A percentile compares a stretch with the other conserved stretches of the same genome.
Conservation (phyloP, 2,329 filamentous ascomycete species). For the Aotearoamyces nothofagi region DNA sequence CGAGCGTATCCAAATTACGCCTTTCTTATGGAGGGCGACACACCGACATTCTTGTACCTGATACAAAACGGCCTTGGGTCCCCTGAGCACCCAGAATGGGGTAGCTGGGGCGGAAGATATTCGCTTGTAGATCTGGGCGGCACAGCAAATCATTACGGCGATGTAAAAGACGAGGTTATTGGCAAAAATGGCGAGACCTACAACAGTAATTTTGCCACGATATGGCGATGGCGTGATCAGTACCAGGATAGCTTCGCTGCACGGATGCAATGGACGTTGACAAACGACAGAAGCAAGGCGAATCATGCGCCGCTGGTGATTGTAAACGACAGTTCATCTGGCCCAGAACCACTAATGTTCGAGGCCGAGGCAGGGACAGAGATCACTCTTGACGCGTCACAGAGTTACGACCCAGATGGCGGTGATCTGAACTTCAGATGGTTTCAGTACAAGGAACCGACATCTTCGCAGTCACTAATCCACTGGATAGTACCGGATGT, state of each 20-base stretch:
- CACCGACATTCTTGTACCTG: slow-evolving; percentile 21
- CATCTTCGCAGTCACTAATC: slow-evolving; percentile 24
- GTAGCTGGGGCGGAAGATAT: slow-evolving; percentile 25
- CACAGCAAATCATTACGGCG: slow-evolving; percentile 11
- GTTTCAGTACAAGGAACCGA: slow-evolving; percentile 27
- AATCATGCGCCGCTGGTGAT: slow-evolving; percentile 25
- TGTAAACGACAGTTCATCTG: slow-evolving; percentile 22
- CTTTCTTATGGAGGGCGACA: slow-evolving; percentile 29
- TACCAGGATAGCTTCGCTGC: slow-evolving; percentile 33
- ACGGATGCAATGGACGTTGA: slow-evolving; percentile 29
- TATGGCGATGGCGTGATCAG: slow-evolving; percentile 32
- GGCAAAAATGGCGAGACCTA: slow-evolving; percentile 16
- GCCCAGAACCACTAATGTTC: slow-evolving; percentile 20
- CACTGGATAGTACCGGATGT: slow-evolving; percentile 19
- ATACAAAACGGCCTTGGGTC: slow-evolving; percentile 23
- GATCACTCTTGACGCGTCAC: slow-evolving; percentile 22
- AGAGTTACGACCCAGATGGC: slow-evolving; percentile 24
- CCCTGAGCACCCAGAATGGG: slow-evolving; percentile 21
- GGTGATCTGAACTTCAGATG: slow-evolving; percentile 23
- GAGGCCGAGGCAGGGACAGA: slow-evolving; percentile 20
- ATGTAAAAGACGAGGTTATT: slow-evolving; percentile 17
- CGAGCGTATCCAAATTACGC: slow-evolving; percentile 21
- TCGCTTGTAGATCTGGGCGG: slow-evolving; percentile 6
- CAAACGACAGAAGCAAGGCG: slow-evolving; percentile 17
- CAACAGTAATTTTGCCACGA: slow-evolving; percentile 27